phyloP scores from a whole-genome alignment of 1,139 yeast species.

The Blastobotrys aristatus region DNA sequence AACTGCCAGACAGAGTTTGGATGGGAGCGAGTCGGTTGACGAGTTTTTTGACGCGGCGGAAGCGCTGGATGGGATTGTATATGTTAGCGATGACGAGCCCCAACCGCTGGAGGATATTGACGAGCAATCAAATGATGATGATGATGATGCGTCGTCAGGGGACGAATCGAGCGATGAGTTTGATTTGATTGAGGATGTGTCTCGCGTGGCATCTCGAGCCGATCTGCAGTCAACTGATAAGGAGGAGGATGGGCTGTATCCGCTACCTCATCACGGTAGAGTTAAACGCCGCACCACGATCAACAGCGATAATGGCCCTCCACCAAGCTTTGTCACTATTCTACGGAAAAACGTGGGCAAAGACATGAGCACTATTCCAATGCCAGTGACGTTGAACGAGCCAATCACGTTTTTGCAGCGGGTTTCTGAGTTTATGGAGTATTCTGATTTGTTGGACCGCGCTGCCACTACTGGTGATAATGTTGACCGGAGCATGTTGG shows the following conservation, averaged over 20 bases:
- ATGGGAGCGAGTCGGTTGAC: constrained; percentile 25
- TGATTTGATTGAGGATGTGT: constrained; percentile 9
- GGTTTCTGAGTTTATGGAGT: constrained; percentile 75
- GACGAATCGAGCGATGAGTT: constrained; percentile 21
- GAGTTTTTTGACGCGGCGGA: constrained; percentile 70
- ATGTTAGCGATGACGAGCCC: constrained; percentile 17
- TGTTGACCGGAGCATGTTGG: constrained; percentile 55
- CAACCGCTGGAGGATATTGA: constrained; percentile 30
- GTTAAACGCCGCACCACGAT: constrained; percentile 52
- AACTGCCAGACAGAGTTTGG: constrained; percentile 11
- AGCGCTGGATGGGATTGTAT: constrained; percentile 35
- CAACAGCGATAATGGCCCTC: constrained; percentile 32
- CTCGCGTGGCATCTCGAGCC: not conserved
- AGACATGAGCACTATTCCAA: constrained; percentile 76
- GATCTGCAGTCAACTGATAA: constrained; percentile 8
- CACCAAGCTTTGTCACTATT: constrained; percentile 77
- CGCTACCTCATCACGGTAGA: constrained; percentile 10
- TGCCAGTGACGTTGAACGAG: constrained; percentile 94
- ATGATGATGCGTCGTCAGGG: constrained; percentile 26
- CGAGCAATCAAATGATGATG: constrained; percentile 17
- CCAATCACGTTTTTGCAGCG: constrained; percentile 80
- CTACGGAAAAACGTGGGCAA: constrained; percentile 89
- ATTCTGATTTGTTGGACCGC: constrained; percentile 57
- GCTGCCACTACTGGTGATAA: constrained; percentile 45
- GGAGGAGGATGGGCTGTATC: constrained; percentile 10